Evolutionary conservation across 768 basidiomycete species (phyloP).

Genomic region (Russula lepida): DNA sequence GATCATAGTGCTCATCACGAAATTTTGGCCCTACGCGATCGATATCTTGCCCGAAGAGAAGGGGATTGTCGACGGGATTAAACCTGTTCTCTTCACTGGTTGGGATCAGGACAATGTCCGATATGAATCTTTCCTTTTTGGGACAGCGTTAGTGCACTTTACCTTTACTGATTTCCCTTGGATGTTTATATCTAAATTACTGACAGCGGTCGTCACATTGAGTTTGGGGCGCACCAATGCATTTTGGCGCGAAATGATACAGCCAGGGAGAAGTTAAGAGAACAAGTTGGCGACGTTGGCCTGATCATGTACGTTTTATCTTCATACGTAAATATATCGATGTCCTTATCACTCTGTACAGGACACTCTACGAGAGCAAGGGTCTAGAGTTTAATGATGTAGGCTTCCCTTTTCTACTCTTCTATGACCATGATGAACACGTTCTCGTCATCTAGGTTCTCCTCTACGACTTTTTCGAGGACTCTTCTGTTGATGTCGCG

Average conservation of each 20-base stretch:
- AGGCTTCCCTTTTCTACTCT: neutral
- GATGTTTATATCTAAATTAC: neutral
- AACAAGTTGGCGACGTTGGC: conserved; percentile 26
- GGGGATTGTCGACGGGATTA: conserved; percentile 27
- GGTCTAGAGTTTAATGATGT: conserved; percentile 62
- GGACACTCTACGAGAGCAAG: conserved; percentile 54
- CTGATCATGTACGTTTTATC: conserved; percentile 11
- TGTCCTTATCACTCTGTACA: neutral
- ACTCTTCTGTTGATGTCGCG: conserved; percentile 39
- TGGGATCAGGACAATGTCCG: conserved; percentile 25
- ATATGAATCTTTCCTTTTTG: conserved; percentile 31
- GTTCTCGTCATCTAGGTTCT: conserved; percentile 38
- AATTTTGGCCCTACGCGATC: conserved; percentile 29
- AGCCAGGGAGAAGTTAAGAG: conserved; percentile 24
- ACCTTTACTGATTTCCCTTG: too few species aligned
- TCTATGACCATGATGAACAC: neutral
- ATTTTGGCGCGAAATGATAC: conserved; percentile 30
- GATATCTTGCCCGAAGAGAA: conserved; percentile 27
- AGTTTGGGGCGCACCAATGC: conserved; percentile 28
- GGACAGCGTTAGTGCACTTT: conserved; percentile 23
- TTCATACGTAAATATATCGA: neutral
- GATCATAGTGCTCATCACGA: conserved; percentile 26
- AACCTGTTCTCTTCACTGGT: conserved; percentile 27
- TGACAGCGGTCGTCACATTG: conserved; percentile 19
- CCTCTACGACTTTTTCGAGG: conserved; percentile 59